Percentiles rank a stretch among this genome's conserved stretches.
phyloP scores from a whole-genome alignment of 2,329 filamentous ascomycete species.

The Albophoma yamanashiensis region DNA sequence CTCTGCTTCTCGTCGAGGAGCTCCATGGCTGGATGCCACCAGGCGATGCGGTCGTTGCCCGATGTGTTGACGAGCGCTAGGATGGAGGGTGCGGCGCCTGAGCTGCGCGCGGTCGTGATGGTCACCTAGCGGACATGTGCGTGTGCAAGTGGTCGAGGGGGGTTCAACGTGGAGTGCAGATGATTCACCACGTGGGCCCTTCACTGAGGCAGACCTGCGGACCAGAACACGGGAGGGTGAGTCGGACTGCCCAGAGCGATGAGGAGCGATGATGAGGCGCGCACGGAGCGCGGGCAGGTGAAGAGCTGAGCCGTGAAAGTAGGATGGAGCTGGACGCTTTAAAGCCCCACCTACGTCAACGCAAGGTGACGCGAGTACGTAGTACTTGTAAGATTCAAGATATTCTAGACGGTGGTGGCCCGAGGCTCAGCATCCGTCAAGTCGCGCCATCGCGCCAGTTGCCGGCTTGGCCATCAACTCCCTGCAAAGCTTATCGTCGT shows the following conservation, averaged over 20 bases:
- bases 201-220: background rate
- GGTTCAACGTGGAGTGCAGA: background rate
- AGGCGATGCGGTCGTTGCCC: background rate
- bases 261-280: background rate
- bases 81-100: background rate
- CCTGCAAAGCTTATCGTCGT: background rate
- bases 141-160: background rate
- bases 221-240: background rate
- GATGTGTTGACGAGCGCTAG: background rate
- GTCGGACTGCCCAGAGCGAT: background rate
- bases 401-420: background rate
- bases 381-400: no score
- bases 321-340: background rate
- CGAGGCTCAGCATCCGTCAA: background rate
- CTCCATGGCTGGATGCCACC: conserved; percentile 10
- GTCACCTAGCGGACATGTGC: background rate
- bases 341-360: background rate
- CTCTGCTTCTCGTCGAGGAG: conserved; percentile 15
- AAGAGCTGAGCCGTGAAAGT: no score
- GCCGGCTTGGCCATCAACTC: background rate
- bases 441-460: background rate
- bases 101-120: background rate
- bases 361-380: no score
- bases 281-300: background rate
- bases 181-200: background rate